Percentiles rank a stretch among this genome's conserved stretches.
Evolutionary conservation across 164 flowering plant genomes (phyloP).

Genomic region (Santalum album): DNA sequence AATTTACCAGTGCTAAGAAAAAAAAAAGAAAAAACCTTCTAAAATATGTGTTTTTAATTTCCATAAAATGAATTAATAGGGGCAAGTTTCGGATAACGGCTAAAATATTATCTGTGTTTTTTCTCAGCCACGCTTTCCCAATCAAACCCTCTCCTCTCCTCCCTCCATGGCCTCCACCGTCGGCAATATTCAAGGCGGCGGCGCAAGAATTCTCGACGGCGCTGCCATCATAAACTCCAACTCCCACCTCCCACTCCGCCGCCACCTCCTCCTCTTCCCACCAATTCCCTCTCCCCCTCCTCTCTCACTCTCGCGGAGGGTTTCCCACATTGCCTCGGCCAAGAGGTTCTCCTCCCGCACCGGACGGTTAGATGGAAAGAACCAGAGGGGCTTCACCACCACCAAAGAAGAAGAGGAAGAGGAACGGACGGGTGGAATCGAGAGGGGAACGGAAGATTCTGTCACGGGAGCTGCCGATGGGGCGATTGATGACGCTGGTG

Average conservation of each 20-base stretch:
- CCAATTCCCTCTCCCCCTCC: not conserved
- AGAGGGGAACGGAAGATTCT: not conserved
- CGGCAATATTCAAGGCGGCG: not conserved
- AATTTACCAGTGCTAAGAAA: no score
- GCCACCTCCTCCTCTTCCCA: constrained; percentile 8
- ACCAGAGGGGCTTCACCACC: constrained; percentile 32
- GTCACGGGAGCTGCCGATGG: not conserved
- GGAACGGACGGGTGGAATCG: constrained; percentile 10
- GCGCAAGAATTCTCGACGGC: constrained; percentile 12
- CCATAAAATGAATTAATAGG: no score
- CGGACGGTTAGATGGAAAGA: constrained; percentile 53
- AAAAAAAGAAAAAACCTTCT: no score
- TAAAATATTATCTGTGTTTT: not conserved
- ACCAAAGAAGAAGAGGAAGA: constrained; percentile 25
- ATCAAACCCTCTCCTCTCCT: not conserved
- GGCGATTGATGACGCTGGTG: constrained; percentile 19
- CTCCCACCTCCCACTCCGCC: constrained; percentile 8
- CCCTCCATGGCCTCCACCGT: not conserved
- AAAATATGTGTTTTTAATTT: no score
- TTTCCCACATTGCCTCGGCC: constrained; percentile 33
- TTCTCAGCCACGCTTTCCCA: not conserved
- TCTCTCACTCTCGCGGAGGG: constrained; percentile 3
- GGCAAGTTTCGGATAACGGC: no score
- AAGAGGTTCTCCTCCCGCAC: constrained; percentile 47
- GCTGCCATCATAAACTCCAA: constrained; percentile 5